These are phyloP conservation scores for Encephalitozoon intestinalis DNA, from an alignment of 371 early-diverging fungal species.

Conservation along the genomic window DNA sequence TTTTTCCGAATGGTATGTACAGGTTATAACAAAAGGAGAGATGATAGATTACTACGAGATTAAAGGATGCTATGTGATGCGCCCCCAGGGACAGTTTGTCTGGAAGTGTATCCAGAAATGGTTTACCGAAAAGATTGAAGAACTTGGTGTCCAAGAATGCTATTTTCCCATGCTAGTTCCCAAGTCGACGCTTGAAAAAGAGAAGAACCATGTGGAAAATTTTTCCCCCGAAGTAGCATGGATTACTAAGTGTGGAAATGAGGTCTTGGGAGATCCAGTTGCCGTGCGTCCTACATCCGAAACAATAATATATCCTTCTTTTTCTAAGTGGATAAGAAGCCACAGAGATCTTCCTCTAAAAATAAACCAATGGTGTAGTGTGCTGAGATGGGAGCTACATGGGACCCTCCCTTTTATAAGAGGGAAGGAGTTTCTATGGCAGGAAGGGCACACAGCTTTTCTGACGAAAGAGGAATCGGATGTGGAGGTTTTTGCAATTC, in stretches of 20 bases:
- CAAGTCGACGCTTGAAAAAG: conserved; percentile 75
- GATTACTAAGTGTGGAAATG: conserved; percentile 87
- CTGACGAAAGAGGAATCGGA: conserved; percentile 80
- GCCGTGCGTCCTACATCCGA: conserved; percentile 99
- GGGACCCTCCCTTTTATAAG: conserved; percentile 94
- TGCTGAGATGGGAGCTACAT: conserved; percentile 99
- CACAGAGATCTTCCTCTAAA: conserved; percentile 95
- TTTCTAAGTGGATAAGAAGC: conserved; percentile 91
- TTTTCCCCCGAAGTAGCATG: conserved; percentile 99
- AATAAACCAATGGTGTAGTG: conserved; percentile 99
- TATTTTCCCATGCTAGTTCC: conserved; percentile 99
- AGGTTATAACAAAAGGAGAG: conserved; percentile 79
- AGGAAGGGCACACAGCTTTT: conserved; percentile 98
- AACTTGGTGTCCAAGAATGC: conserved; percentile 84
- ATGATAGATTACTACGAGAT: conserved; percentile 98
- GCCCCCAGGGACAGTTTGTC: conserved; percentile 87
- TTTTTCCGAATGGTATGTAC: conserved; percentile 59
- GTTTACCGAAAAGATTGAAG: conserved; percentile 78
- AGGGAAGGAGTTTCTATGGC: conserved; percentile 99
- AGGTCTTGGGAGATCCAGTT: conserved; percentile 83
- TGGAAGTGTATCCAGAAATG: conserved; percentile 79
- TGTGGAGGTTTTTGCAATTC: conserved; percentile 76
- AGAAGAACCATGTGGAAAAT: conserved; percentile 97
- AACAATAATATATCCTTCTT: conserved; percentile 98
- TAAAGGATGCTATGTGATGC: conserved; percentile 94